These are phyloP conservation scores for Ophiostoma perfectum DNA, from an alignment of 2,329 filamentous ascomycete genomes.

Conservation along the genomic window DNA sequence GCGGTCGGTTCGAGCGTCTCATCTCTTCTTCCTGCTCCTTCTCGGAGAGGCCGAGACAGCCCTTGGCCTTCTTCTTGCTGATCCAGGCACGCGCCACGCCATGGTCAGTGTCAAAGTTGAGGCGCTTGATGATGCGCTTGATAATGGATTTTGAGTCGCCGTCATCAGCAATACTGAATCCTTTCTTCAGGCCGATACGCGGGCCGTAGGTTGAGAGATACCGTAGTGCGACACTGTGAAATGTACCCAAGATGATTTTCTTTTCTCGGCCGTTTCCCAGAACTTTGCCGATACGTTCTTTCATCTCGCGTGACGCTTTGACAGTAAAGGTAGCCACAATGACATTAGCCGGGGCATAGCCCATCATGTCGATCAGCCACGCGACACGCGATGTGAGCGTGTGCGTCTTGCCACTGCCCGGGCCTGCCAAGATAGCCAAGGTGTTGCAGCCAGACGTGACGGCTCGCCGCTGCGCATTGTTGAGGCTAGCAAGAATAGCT, in stretches of 20 bases:
- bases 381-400: conserved; percentile 89
- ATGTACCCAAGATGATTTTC: conserved; percentile 81
- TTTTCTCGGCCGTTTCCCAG: conserved; percentile 71
- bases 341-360: conserved; percentile 75
- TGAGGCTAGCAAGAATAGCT: conserved; percentile 46
- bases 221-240: conserved; percentile 84
- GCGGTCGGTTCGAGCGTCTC: neutral
- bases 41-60: conserved; percentile 38
- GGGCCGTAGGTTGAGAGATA: conserved; percentile 82
- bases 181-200: conserved; percentile 71
- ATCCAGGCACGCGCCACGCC: conserved; percentile 69
- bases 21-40: conserved; percentile 29
- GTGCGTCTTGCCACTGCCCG: conserved; percentile 83
- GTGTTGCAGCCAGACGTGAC: conserved; percentile 50
- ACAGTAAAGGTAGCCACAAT: conserved; percentile 96
- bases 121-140: conserved; percentile 73
- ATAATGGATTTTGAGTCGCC: conserved; percentile 74
- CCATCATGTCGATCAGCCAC: conserved; percentile 69
- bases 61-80: conserved; percentile 58
- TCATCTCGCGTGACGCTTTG: conserved; percentile 92
- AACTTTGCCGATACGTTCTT: conserved; percentile 72
- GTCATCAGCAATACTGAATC: conserved; percentile 87
- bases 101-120: conserved; percentile 54
- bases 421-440: conserved; percentile 62
- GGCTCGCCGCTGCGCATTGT: conserved; percentile 51